phyloP scores from a whole-genome alignment of 371 early-diverging fungal genomes.

The Mucor velutinosus region DNA sequence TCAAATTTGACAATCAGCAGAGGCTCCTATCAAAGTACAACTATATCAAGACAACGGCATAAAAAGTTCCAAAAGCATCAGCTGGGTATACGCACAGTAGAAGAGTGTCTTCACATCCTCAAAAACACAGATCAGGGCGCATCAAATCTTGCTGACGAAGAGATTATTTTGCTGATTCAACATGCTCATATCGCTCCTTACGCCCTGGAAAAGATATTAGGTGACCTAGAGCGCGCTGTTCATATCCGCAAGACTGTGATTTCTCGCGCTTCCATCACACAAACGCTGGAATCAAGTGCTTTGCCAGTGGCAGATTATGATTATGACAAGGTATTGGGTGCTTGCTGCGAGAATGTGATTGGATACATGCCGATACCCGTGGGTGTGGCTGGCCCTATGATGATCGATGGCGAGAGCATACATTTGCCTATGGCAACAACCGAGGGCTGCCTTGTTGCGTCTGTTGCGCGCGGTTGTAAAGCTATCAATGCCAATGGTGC shows the following conservation, averaged over 20 bases:
- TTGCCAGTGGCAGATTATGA: conserved; percentile 86
- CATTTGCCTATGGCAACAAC: conserved; percentile 98
- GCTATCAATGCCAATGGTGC: conserved; percentile 78
- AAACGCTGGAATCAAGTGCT: conserved; percentile 64
- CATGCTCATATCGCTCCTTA: conserved; percentile 78
- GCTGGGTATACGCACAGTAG: background rate
- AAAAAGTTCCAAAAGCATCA: background rate
- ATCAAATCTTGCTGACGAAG: conserved; percentile 58
- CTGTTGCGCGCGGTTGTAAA: conserved; percentile 95
- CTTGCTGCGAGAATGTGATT: conserved; percentile 97
- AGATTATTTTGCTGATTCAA: conserved; percentile 75
- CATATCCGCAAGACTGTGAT: conserved; percentile 78
- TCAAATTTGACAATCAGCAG: background rate
- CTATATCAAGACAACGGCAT: background rate
- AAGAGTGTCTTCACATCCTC: background rate
- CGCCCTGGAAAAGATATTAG: conserved; percentile 81
- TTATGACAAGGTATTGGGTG: conserved; percentile 87
- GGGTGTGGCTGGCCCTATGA: conserved; percentile 85
- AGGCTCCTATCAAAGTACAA: background rate
- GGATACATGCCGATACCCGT: conserved; percentile 95
- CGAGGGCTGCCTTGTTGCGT: conserved; percentile 95
- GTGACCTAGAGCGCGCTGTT: conserved; percentile 83
- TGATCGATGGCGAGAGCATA: conserved; percentile 75
- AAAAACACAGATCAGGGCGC: background rate
- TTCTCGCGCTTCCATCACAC: conserved; percentile 69